Conservation (phyloP, 192 early-diverging fungal species). For the Linnemannia elongata region DNA sequence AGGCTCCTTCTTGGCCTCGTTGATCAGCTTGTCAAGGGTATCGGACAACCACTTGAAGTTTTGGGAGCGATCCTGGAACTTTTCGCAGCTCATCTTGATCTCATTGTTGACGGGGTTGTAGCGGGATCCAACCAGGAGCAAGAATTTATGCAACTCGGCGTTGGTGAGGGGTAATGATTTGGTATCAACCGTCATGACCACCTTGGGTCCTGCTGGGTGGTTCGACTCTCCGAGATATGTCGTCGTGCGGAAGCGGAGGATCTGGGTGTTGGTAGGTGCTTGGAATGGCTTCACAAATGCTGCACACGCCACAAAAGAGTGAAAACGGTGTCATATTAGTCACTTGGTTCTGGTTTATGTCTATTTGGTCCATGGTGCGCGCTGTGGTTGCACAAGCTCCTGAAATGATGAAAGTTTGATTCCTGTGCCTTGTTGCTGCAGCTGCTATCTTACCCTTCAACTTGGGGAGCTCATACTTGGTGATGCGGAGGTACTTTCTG, state of each 20-base stretch:
- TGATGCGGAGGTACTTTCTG: slow-evolving; percentile 69
- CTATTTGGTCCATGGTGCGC: neutral
- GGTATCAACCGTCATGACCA: slow-evolving; percentile 64
- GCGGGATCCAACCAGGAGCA: slow-evolving; percentile 69
- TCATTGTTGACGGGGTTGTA: slow-evolving; percentile 71
- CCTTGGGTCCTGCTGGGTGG: slow-evolving; percentile 65
- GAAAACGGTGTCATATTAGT: neutral
- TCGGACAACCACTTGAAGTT: slow-evolving; percentile 72
- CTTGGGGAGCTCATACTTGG: slow-evolving; percentile 71
- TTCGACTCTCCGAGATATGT: slow-evolving; percentile 66
- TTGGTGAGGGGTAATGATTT: slow-evolving; percentile 61
- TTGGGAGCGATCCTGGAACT: slow-evolving; percentile 65
- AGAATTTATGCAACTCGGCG: slow-evolving; percentile 69
- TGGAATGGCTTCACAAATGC: slow-evolving; percentile 67
- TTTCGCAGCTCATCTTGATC: slow-evolving; percentile 69
- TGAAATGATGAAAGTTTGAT: neutral
- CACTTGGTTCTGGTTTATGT: neutral
- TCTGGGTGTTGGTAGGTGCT: slow-evolving; percentile 60
- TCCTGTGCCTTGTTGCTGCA: neutral
- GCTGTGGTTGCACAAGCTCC: neutral
- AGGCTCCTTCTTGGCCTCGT: slow-evolving; percentile 72
- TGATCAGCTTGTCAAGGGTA: slow-evolving; percentile 62
- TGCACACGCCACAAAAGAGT: slow-evolving; percentile 6
- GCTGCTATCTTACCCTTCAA: slow-evolving; percentile 59
- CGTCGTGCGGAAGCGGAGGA: slow-evolving; percentile 64